A percentile compares a stretch with the other conserved stretches of the same genome.
Evolutionary conservation across 139 green algal genomes (phyloP).

Genomic region (Diplosphaera chodatii): DNA sequence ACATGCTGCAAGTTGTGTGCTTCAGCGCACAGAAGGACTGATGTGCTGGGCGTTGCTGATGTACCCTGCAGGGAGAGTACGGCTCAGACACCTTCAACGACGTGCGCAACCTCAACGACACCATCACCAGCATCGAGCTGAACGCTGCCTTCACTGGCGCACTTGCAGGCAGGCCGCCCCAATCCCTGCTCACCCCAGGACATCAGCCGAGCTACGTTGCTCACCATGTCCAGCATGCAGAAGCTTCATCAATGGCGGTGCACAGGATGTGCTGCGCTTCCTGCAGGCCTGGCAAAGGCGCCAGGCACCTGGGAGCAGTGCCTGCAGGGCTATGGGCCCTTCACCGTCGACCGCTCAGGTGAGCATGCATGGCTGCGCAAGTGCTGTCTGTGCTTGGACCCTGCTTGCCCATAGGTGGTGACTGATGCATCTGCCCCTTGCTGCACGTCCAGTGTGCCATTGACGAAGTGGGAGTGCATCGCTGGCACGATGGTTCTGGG

Average conservation of each 20-base stretch:
- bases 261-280: background rate
- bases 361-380: background rate
- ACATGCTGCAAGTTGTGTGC: background rate
- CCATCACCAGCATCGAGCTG: constrained; percentile 31
- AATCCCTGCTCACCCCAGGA: too few relatives aligned
- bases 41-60: background rate
- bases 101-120: constrained; percentile 23
- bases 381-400: too few relatives aligned
- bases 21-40: background rate
- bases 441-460: too few relatives aligned
- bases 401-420: too few relatives aligned
- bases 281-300: background rate
- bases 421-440: too few relatives aligned
- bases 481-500: too few relatives aligned
- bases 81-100: constrained; percentile 41
- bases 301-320: constrained; percentile 27
- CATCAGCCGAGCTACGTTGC: background rate
- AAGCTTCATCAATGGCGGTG: background rate
- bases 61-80: constrained; percentile 14
- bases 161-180: constrained; percentile 18
- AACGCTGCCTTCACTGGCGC: constrained; percentile 34
- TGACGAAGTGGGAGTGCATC: too few relatives aligned
- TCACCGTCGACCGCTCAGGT: constrained; percentile 3
- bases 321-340: constrained; percentile 26
- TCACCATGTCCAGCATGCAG: background rate